These are phyloP conservation scores for Ocimum tenuiflorum DNA, from an alignment of 257 asterid genomes.

Conservation along the genomic window DNA sequence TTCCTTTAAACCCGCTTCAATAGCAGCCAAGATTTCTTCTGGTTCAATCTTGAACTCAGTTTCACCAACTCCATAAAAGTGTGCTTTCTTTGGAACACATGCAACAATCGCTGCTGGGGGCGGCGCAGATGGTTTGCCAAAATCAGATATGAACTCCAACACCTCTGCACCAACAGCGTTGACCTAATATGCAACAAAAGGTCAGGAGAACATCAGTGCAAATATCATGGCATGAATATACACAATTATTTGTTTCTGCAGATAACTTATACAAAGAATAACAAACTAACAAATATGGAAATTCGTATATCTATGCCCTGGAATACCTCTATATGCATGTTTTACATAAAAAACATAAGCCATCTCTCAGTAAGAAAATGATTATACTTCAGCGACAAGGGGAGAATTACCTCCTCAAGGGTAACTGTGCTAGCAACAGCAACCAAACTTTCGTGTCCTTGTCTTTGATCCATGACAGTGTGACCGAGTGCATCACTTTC, in stretches of 20 bases:
- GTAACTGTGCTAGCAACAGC: constrained; percentile 84
- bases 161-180: constrained; percentile 87
- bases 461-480: constrained; percentile 94
- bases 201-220: constrained; percentile 13
- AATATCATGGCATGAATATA: constrained; percentile 9
- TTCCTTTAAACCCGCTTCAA: constrained; percentile 81
- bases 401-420: constrained; percentile 74
- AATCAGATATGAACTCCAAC: constrained; percentile 89
- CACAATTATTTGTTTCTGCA: neutral
- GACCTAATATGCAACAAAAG: constrained; percentile 46
- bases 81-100: constrained; percentile 78
- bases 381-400: constrained; percentile 14
- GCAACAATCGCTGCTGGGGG: constrained; percentile 98
- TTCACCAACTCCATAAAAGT: constrained; percentile 82
- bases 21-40: constrained; percentile 68
- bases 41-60: constrained; percentile 77
- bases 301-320: neutral
- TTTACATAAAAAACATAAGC: neutral
- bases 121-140: constrained; percentile 87
- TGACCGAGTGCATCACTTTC: constrained; percentile 98
- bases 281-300: neutral
- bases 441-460: constrained; percentile 92
- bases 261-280: neutral
- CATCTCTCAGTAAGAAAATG: constrained; percentile 18
- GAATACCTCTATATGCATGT: neutral